Evolutionary conservation across 1,284 basidiomycete species (phyloP).

Genomic region (Sanghuangporus baumii): DNA sequence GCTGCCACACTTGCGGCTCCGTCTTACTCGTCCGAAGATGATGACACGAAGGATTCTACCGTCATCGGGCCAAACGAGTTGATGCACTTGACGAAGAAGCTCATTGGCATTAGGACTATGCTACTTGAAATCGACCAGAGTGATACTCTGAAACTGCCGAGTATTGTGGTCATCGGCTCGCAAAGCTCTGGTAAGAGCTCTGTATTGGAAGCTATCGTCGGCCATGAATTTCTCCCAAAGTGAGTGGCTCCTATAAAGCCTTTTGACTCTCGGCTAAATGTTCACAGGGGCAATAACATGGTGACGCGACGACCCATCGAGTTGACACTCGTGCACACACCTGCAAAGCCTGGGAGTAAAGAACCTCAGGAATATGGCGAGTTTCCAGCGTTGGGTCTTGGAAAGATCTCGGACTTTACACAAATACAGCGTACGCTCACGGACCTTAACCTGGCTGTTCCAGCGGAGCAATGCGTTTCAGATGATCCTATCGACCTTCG

Average conservation of each 20-base stretch:
- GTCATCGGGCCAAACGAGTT: slow-evolving; percentile 61
- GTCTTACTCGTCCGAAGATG: slow-evolving; percentile 45
- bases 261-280: neutral
- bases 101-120: slow-evolving; percentile 95
- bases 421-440: slow-evolving; percentile 90
- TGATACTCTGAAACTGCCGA: slow-evolving; percentile 88
- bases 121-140: slow-evolving; percentile 94
- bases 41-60: slow-evolving; percentile 28
- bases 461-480: slow-evolving; percentile 84
- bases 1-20: slow-evolving; percentile 72
- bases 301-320: slow-evolving; percentile 98
- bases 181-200: slow-evolving; percentile 98
- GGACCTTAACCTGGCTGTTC: slow-evolving; percentile 93
- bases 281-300: slow-evolving; percentile 92
- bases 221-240: slow-evolving; percentile 98
- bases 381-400: slow-evolving; percentile 86
- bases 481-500: slow-evolving; percentile 94
- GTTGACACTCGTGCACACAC: slow-evolving; percentile 92
- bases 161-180: slow-evolving; percentile 97
- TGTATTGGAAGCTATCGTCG: slow-evolving; percentile 96
- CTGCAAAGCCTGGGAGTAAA: slow-evolving; percentile 44
- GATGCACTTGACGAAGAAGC: slow-evolving; percentile 90
- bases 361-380: slow-evolving; percentile 85
- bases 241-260: slow-evolving; percentile 34
- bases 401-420: slow-evolving; percentile 85